A percentile compares a stretch with the other conserved stretches of the same genome.
Evolutionary conservation across 345 rosid genomes (phyloP).

Genomic region (Eucalyptus paniculata): DNA sequence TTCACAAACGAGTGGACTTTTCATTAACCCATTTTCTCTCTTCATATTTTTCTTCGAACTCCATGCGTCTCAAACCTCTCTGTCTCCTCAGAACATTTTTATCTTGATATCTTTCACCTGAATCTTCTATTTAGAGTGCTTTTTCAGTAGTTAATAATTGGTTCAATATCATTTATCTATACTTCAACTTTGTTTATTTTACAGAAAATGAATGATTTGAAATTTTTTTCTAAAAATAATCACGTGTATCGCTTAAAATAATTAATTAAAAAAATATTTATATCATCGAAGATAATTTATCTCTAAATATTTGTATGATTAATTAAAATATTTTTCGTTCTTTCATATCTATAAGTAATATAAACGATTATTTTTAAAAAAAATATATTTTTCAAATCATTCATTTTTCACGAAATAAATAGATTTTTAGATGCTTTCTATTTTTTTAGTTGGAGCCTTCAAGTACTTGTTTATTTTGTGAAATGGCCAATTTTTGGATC

Average conservation of each 20-base stretch:
- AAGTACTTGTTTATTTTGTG: neutral
- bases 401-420: no score
- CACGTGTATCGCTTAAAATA: neutral
- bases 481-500: neutral
- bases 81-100: neutral
- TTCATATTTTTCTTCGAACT: neutral
- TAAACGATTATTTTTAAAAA: accelerated
- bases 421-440: no score
- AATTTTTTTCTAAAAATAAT: no score
- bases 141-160: neutral
- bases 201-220: accelerated
- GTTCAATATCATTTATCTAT: neutral
- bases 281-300: accelerated
- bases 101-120: neutral
- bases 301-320: no score
- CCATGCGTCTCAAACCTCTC: neutral
- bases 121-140: neutral
- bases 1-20: neutral
- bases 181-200: neutral
- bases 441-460: neutral
- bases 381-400: no score
- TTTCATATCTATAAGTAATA: neutral
- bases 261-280: no score
- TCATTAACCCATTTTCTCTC: neutral
- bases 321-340: no score